Evolutionary conservation across 306 rosid genomes (phyloP), one percentile per base, ranked within the genome.

Genomic region (Cicer arietinum): DNA sequence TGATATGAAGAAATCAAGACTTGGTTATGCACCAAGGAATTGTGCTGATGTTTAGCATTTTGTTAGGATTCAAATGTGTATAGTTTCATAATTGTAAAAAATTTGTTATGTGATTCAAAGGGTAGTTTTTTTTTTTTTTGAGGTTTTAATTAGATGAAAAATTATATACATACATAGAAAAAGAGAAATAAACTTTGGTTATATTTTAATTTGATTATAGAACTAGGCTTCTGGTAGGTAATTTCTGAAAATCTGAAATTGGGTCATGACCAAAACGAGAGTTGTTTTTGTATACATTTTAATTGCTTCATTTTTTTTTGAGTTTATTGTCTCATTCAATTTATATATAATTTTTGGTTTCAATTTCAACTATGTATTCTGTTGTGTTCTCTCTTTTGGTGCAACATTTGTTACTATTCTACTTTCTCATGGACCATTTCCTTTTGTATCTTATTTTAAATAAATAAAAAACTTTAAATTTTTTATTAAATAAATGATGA

Each of bases 1-100:
- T 79, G 99, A 94, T 47, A 85, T 87, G 75, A 86, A 92, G 84
- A 94, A 89, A 53, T 92, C 97, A 6, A 90, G 96, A 83, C 83
- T 94, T 16, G 99, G 99, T 11, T 94, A 75, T 82, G 96, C 93
- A 51, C 96, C 97, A n/a, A 80, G 83, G 95, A 86, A 82, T 4
- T 94, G 99, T 73, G 96, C 93, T 80, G 92, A 92, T 82, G 90
- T 88, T 76, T 93, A 20, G 77, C 77, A 76, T 63, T 47, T 78
- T 74, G 30, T 8, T 74, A 9, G 35, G 75, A 47, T 43, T 63
- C 53, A 13, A 44, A 25, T 63, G 12, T 44, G 71, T 47, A 77
- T 53, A 74, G 82, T 42, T 48, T 51, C 67, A 61, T 71, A 79
- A 71, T 7, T 85, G 87, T 82, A 86, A 73, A 78, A 84, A 85